Evolutionary conservation across 2,329 filamentous ascomycete species (phyloP).

Genomic region (Thielaviopsis cerberus): DNA sequence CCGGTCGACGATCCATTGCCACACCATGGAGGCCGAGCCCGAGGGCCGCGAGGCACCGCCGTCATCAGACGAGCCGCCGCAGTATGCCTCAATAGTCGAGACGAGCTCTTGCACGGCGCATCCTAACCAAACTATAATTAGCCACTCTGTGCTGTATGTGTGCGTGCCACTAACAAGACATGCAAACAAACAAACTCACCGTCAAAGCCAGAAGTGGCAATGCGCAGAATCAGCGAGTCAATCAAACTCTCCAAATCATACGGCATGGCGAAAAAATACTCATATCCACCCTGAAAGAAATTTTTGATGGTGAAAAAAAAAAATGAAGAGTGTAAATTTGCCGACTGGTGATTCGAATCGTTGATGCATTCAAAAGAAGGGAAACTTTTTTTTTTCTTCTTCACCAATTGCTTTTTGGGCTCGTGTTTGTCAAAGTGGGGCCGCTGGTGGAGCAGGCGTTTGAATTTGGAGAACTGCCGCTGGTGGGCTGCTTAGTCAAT

Average conservation of each 20-base stretch:
- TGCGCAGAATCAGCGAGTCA: constrained; percentile 12
- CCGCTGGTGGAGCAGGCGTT: not conserved
- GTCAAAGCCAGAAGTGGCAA: constrained; percentile 12
- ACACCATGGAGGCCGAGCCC: constrained; percentile 10
- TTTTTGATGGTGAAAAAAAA: not conserved
- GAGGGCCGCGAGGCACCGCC: not conserved
- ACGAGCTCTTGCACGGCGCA: not conserved
- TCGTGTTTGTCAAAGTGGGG: too few species aligned
- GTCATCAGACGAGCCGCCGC: not conserved
- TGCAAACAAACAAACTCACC: constrained; percentile 9
- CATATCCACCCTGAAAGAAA: not conserved
- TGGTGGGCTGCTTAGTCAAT: not conserved
- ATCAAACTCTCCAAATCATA: constrained; percentile 13
- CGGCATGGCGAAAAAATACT: constrained; percentile 5
- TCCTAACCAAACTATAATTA: not conserved
- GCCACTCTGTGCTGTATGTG: not conserved
- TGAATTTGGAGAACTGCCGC: not conserved
- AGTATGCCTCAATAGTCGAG: constrained; percentile 1
- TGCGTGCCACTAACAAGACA: not conserved
- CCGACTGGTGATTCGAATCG: constrained; percentile 6
- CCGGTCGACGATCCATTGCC: constrained; percentile 15
- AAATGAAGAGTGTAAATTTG: not conserved
- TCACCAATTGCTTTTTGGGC: not conserved
- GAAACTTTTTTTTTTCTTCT: not conserved
- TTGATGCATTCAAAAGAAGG: not conserved